phyloP scores from a whole-genome alignment of 345 rosid genomes.

The Rhodamnia argentea region DNA sequence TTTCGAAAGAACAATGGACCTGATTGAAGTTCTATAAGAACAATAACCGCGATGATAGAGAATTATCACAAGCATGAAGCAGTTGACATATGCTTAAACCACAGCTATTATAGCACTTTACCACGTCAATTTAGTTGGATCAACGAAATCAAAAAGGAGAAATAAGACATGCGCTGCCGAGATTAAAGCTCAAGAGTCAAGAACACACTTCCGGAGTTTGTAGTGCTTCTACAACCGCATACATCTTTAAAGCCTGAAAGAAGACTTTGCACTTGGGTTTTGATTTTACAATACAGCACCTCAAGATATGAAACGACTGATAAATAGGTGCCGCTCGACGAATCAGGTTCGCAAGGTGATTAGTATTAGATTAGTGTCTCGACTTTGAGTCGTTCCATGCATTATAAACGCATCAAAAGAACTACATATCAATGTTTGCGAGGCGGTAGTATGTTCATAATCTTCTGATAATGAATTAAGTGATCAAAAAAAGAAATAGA shows the following conservation, averaged over 20 bases:
- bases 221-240: neutral
- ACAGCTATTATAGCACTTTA: neutral
- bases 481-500: neutral
- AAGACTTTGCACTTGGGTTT: neutral
- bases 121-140: constrained; percentile 15
- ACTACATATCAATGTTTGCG: too few relatives aligned
- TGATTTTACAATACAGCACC: neutral
- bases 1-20: too few relatives aligned
- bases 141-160: too few relatives aligned
- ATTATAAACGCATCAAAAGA: too few relatives aligned
- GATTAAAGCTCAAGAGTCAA: neutral
- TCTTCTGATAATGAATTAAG: neutral
- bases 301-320: neutral
- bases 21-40: too few relatives aligned
- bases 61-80: too few relatives aligned
- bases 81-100: neutral
- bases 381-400: too few relatives aligned
- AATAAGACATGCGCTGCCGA: neutral
- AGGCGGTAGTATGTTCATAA: too few relatives aligned
- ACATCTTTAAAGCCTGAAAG: neutral
- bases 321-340: too few relatives aligned
- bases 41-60: too few relatives aligned
- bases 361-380: too few relatives aligned
- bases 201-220: neutral
- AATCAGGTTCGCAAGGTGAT: too few relatives aligned